A percentile compares a stretch with the other conserved stretches of the same genome.
Evolutionary conservation across 257 asterid genomes (phyloP).

Genomic region (Gynochthodes officinalis): DNA sequence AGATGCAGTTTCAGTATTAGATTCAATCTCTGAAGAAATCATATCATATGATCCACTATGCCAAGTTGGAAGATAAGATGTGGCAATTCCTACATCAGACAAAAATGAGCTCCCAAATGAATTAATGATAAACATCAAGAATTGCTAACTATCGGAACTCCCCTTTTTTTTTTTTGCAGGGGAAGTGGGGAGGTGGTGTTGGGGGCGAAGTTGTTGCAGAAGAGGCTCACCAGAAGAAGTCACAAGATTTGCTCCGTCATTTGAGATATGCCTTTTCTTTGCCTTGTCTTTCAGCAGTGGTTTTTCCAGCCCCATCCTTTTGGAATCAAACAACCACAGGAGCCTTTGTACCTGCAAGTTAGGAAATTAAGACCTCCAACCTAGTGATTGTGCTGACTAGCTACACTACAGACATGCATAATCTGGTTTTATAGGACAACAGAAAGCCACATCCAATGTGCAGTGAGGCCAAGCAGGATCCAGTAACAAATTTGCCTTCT

Average conservation of each 20-base stretch:
- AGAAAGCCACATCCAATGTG: not conserved
- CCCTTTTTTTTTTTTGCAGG: too few species aligned
- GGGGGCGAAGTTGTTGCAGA: too few species aligned
- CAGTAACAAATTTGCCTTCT: not conserved
- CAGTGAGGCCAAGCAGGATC: not conserved
- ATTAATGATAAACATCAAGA: not conserved
- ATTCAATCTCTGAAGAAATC: not conserved
- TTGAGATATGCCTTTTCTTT: not conserved
- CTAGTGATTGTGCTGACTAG: too few species aligned
- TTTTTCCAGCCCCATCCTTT: constrained; percentile 3
- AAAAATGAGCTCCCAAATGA: not conserved
- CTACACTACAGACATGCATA: not conserved
- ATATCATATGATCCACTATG: not conserved
- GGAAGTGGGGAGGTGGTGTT: too few species aligned
- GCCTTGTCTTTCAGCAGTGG: not conserved
- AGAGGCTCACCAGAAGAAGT: not conserved
- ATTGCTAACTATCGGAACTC: not conserved
- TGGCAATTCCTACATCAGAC: not conserved
- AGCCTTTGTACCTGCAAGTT: constrained; percentile 17
- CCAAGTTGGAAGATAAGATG: not conserved
- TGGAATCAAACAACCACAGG: constrained; percentile 1
- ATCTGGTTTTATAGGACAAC: not conserved
- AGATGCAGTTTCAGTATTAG: not conserved
- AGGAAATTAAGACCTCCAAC: not conserved
- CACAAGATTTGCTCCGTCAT: not conserved